Percentiles rank a stretch among this genome's conserved stretches.
phyloP scores from a whole-genome alignment of 2,329 filamentous ascomycete species.

The Nemania diffusa region DNA sequence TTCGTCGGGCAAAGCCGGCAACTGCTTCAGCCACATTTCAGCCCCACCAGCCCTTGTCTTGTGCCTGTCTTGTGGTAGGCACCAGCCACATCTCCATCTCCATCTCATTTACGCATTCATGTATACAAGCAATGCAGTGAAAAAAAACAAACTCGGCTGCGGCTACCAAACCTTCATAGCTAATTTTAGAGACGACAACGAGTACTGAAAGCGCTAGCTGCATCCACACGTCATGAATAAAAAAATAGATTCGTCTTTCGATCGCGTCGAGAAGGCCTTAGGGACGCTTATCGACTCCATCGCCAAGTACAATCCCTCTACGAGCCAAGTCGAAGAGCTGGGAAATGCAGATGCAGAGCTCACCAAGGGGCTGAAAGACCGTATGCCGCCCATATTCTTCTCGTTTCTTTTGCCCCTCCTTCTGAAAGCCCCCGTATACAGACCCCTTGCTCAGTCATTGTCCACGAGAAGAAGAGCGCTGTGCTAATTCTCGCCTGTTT shows the following conservation, averaged over 20 bases:
- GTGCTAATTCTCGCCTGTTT: not conserved
- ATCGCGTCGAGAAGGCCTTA: slow-evolving; percentile 74
- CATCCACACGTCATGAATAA: slow-evolving; percentile 64
- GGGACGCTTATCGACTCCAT: slow-evolving; percentile 80
- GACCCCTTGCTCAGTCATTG: not conserved
- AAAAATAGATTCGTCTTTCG: slow-evolving; percentile 70
- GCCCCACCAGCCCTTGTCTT: slow-evolving; percentile 6
- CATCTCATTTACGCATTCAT: too few relatives aligned
- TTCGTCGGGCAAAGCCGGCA: slow-evolving; percentile 43
- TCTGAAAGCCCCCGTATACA: not conserved
- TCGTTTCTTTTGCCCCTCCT: not conserved
- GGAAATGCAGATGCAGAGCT: slow-evolving; percentile 76
- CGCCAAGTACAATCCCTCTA: slow-evolving; percentile 81
- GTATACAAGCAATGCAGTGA: too few relatives aligned
- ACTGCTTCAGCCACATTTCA: slow-evolving; percentile 10
- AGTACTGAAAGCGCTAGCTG: not conserved
- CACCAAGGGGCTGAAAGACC: slow-evolving; percentile 70
- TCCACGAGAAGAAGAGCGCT: not conserved
- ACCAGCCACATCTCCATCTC: not conserved
- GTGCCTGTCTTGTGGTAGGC: not conserved
- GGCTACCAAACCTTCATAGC: too few relatives aligned
- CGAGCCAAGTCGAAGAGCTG: slow-evolving; percentile 73
- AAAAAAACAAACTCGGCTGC: too few relatives aligned
- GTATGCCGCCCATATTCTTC: slow-evolving; percentile 53
- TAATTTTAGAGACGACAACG: not conserved